phyloP scores from a whole-genome alignment of 1,284 basidiomycete genomes.

The Cutaneotrichosporon mucoides region DNA sequence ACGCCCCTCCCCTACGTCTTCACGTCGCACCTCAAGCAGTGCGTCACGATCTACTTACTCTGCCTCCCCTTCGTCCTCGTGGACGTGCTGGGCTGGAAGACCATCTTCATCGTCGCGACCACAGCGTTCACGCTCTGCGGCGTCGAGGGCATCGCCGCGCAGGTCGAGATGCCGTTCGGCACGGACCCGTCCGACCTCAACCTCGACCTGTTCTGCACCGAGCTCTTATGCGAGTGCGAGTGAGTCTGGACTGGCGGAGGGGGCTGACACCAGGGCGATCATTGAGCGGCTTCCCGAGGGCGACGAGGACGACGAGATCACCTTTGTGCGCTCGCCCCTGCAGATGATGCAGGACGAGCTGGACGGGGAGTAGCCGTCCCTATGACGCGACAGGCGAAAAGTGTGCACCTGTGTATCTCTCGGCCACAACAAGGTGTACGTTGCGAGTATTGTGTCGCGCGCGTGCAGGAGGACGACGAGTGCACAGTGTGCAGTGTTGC shows the following conservation, averaged over 20 bases:
- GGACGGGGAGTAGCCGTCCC: slow-evolving; percentile 9
- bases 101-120: slow-evolving; percentile 71
- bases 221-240: slow-evolving; percentile 78
- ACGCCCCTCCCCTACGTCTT: slow-evolving; percentile 47
- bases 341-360: slow-evolving; percentile 12
- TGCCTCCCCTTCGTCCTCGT: slow-evolving; percentile 78
- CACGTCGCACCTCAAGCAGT: slow-evolving; percentile 87
- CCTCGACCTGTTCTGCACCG: slow-evolving; percentile 73
- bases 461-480: too few relatives aligned
- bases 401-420: too few relatives aligned
- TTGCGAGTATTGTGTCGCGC: too few relatives aligned
- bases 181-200: slow-evolving; percentile 39
- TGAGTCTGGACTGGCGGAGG: slow-evolving; percentile 52
- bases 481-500: too few relatives aligned
- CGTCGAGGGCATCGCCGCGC: slow-evolving; percentile 82
- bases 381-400: too few relatives aligned
- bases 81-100: slow-evolving; percentile 61
- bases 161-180: slow-evolving; percentile 75
- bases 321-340: slow-evolving; percentile 6
- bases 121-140: slow-evolving; percentile 70
- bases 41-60: slow-evolving; percentile 81
- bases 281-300: slow-evolving; percentile 74
- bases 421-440: too few relatives aligned
- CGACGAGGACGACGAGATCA: slow-evolving; percentile 33
- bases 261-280: slow-evolving; percentile 58